Evolutionary conservation across 139 green algal genomes (phyloP).

Genomic region (Tetradesmus obliquus): DNA sequence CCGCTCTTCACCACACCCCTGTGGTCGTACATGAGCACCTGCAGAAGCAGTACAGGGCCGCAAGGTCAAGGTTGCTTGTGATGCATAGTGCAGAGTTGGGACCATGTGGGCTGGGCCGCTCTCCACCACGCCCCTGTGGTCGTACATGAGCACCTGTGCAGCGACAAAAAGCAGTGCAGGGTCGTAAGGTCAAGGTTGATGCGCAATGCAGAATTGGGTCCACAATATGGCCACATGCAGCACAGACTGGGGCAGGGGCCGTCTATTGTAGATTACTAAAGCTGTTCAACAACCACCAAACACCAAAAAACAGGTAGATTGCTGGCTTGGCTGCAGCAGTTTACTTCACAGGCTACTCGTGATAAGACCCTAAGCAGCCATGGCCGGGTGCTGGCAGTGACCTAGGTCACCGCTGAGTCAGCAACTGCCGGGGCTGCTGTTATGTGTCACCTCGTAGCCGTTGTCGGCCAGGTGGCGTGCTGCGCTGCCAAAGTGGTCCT

Average conservation of each 20-base stretch:
- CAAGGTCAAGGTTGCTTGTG: not conserved
- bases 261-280: too few species aligned
- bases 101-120: constrained; percentile 5
- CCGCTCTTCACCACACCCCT: constrained; percentile 30
- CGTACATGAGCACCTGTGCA: constrained; percentile 20
- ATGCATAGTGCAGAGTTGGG: too few species aligned
- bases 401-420: too few species aligned
- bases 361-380: too few species aligned
- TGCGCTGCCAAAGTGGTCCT: constrained; percentile 11
- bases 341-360: too few species aligned
- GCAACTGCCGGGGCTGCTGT: not conserved
- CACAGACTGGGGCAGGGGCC: too few species aligned
- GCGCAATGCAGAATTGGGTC: not conserved
- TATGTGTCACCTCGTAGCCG: constrained; percentile 18
- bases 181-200: not conserved
- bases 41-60: not conserved
- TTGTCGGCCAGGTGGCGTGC: constrained; percentile 16
- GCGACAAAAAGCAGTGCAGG: not conserved
- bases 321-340: too few species aligned
- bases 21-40: constrained; percentile 41
- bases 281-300: too few species aligned
- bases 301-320: too few species aligned
- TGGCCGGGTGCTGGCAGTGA: too few species aligned
- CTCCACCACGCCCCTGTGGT: constrained; percentile 41
- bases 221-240: not conserved